These are phyloP conservation scores for Blastobotrys petasosporus DNA, from an alignment of 1,139 yeast species.

Conservation along the genomic window DNA sequence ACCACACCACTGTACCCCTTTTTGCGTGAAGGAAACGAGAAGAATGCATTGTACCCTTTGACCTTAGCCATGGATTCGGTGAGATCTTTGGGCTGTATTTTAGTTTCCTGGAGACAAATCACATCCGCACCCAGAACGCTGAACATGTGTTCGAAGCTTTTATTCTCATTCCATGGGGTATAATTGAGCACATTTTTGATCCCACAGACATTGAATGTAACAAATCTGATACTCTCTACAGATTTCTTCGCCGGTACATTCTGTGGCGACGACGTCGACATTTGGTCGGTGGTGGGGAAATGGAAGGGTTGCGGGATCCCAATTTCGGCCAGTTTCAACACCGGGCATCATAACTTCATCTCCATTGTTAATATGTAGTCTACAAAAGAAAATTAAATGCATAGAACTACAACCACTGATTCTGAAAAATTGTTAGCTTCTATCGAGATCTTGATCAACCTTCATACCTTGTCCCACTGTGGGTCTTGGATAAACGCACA, in stretches of 20 bases:
- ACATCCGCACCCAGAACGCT: slow-evolving; percentile 61
- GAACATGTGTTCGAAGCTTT: slow-evolving; percentile 48
- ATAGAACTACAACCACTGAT: slow-evolving; percentile 28
- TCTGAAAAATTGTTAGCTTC: slow-evolving; percentile 14
- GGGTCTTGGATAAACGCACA: slow-evolving; percentile 87
- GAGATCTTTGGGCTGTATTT: slow-evolving; percentile 50
- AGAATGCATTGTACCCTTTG: slow-evolving; percentile 54
- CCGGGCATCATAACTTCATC: too few relatives aligned
- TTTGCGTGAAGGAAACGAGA: slow-evolving; percentile 52
- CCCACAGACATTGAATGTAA: slow-evolving; percentile 85
- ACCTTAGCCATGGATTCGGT: slow-evolving; percentile 50
- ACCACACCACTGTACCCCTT: slow-evolving; percentile 94
- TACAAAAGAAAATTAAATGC: neutral
- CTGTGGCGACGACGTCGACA: neutral
- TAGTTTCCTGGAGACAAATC: slow-evolving; percentile 78
- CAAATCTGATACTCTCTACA: slow-evolving; percentile 35
- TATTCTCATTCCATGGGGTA: slow-evolving; percentile 68
- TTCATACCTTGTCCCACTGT: slow-evolving; percentile 54
- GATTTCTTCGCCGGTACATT: slow-evolving; percentile 10
- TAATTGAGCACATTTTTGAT: slow-evolving; percentile 71
- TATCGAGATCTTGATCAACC: neutral
- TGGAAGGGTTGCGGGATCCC: too few relatives aligned
- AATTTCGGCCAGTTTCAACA: too few relatives aligned
- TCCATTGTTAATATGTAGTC: too few relatives aligned
- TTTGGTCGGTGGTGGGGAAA: too few relatives aligned